phyloP scores from a whole-genome alignment of 2,329 filamentous ascomycete species.

The Calonectria henricotiae region DNA sequence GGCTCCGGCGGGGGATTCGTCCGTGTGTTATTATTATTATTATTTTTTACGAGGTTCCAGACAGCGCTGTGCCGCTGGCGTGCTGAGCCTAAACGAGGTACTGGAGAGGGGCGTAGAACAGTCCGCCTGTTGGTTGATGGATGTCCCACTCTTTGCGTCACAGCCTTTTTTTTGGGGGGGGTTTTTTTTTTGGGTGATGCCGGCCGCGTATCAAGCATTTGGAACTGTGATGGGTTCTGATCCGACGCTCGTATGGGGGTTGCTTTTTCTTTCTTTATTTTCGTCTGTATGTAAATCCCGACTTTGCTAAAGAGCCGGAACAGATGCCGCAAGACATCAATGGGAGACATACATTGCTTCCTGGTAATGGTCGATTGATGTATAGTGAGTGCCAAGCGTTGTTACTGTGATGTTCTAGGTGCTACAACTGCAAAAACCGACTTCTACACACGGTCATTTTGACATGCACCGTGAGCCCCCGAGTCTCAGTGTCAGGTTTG shows the following conservation, averaged over 20 bases:
- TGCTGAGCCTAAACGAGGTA: slow-evolving; percentile 21
- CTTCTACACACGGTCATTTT: neutral
- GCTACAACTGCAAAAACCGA: neutral
- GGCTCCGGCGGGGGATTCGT: slow-evolving; percentile 10
- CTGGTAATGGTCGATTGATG: neutral
- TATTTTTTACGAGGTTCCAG: slow-evolving; percentile 15
- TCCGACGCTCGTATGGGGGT: neutral
- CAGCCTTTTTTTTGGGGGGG: no score
- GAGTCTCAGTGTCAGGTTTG: neutral
- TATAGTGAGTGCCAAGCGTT: slow-evolving; percentile 4
- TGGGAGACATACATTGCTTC: neutral
- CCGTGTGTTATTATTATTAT: neutral
- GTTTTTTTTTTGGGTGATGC: neutral
- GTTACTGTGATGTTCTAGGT: slow-evolving; percentile 2
- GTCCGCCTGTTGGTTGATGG: neutral
- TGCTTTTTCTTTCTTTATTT: neutral
- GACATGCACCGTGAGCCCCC: neutral
- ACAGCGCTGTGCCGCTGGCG: slow-evolving; percentile 10
- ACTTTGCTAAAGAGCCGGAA: neutral
- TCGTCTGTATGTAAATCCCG: neutral
- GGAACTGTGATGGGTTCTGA: neutral
- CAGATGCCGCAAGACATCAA: neutral
- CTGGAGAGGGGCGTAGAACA: neutral
- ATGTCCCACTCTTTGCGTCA: neutral
- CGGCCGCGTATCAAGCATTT: neutral